Percentiles rank a stretch among this genome's conserved stretches.
Evolutionary conservation across 2,329 filamentous ascomycete species (phyloP).

Genomic region (Ascocoryne sarcoides): DNA sequence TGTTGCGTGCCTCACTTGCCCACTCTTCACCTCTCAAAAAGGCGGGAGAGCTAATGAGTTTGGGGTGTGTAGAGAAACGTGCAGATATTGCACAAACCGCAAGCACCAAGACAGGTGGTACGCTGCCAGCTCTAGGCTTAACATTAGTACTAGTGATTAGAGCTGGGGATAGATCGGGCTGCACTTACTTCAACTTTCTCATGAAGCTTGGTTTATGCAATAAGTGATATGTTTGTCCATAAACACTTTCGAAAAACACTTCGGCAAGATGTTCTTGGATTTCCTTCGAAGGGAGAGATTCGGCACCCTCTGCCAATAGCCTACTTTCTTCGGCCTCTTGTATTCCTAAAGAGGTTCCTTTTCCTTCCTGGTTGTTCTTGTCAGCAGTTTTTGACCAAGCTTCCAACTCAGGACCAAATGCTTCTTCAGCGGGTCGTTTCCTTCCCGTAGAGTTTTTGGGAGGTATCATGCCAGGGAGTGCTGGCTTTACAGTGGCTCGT

Average conservation of each 20-base stretch:
- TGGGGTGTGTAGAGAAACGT: constrained; percentile 84
- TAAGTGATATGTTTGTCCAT: constrained; percentile 89
- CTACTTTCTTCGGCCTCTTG: constrained; percentile 67
- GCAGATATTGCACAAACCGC: constrained; percentile 94
- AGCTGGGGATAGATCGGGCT: background rate
- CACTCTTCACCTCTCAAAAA: constrained; percentile 88
- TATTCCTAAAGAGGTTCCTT: constrained; percentile 44
- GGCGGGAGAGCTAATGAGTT: constrained; percentile 59
- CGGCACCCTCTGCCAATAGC: constrained; percentile 71
- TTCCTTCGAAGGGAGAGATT: constrained; percentile 74
- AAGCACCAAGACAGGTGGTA: constrained; percentile 86
- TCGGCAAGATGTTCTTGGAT: constrained; percentile 90
- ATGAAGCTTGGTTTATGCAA: constrained; percentile 97
- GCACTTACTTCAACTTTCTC: constrained; percentile 62
- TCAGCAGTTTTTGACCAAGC: constrained; percentile 62
- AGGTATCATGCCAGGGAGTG: constrained; percentile 48
- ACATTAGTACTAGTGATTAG: constrained; percentile 8
- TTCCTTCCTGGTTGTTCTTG: constrained; percentile 40
- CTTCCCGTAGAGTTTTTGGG: constrained; percentile 49
- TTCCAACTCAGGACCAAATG: constrained; percentile 74
- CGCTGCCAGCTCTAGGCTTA: constrained; percentile 55
- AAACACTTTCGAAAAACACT: constrained; percentile 91
- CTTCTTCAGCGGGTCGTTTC: constrained; percentile 80
- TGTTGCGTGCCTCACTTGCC: constrained; percentile 79
- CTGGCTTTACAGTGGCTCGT: constrained; percentile 77